A percentile compares a stretch with the other conserved stretches of the same genome.
These are phyloP conservation scores for bread wheat (Triticum aestivum) DNA, from an alignment of 176 grass and related monocot species.

Conservation along the genomic window DNA sequence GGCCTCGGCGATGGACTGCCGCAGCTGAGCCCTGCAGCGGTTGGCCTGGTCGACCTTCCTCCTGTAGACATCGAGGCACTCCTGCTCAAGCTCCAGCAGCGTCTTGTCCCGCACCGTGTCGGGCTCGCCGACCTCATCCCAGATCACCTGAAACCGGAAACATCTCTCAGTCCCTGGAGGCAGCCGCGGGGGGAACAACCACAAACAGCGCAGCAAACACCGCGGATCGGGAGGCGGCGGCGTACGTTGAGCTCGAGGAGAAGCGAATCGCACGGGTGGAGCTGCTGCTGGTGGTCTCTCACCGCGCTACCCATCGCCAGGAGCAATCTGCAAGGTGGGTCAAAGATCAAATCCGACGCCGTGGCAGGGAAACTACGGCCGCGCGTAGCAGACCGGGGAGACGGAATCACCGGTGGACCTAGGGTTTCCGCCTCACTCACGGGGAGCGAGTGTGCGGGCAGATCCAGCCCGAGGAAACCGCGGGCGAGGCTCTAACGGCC, in stretches of 20 bases:
- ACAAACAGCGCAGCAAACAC: neutral
- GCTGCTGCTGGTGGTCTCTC: conserved; percentile 65
- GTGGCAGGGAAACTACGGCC: neutral
- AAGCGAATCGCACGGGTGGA: conserved; percentile 63
- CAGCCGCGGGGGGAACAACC: neutral
- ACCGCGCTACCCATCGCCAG: conserved; percentile 45
- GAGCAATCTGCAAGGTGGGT: conserved; percentile 14
- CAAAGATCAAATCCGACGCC: conserved; percentile 23
- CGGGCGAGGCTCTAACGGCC: neutral
- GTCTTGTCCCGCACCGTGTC: conserved; percentile 55
- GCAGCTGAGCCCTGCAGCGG: conserved; percentile 56
- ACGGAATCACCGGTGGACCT: neutral
- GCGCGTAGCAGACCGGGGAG: neutral
- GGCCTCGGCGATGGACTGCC: conserved; percentile 61
- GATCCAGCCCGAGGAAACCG: conserved; percentile 28
- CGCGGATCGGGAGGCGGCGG: neutral
- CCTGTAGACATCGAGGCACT: conserved; percentile 70
- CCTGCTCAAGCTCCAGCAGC: conserved; percentile 66
- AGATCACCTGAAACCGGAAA: conserved; percentile 61
- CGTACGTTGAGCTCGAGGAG: conserved; percentile 77
- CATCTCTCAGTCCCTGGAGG: neutral
- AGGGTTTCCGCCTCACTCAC: conserved; percentile 13
- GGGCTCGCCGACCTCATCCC: conserved; percentile 86
- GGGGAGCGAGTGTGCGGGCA: neutral
- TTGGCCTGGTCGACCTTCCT: conserved; percentile 76